Conservation (phyloP, 331 rosid species). For the Quercus tomentella region DNA sequence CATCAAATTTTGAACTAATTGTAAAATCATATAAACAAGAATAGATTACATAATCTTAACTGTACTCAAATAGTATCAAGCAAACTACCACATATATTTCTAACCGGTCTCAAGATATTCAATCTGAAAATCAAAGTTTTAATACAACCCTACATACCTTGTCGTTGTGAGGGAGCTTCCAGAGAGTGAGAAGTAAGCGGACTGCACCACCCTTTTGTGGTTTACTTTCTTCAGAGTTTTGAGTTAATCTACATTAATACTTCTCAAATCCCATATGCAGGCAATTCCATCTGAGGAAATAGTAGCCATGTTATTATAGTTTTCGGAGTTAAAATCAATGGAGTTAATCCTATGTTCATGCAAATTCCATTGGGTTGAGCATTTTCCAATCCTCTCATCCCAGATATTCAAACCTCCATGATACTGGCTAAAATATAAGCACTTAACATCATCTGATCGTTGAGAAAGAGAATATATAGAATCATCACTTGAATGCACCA, state of each 20-base stretch:
- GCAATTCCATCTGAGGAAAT: constrained; percentile 80
- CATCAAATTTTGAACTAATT: background rate
- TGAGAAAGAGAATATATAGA: constrained; percentile 54
- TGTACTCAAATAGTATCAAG: background rate
- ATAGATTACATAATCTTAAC: background rate
- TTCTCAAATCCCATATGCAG: constrained; percentile 92
- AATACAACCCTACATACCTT: constrained; percentile 41
- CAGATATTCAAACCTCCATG: constrained; percentile 55
- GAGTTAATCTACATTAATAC: no score
- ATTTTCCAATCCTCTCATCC: constrained; percentile 41
- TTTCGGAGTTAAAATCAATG: constrained; percentile 53
- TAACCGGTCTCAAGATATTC: background rate
- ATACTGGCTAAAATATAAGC: constrained; percentile 70
- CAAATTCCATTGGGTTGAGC: constrained; percentile 52
- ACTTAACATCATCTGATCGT: constrained; percentile 34
- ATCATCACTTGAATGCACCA: constrained; percentile 42
- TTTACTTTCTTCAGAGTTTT: no score
- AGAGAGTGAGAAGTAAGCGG: background rate
- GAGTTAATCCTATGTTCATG: constrained; percentile 67
- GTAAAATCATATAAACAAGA: background rate
- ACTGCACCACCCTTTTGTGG: no score
- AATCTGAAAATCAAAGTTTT: background rate
- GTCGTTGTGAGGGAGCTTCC: constrained; percentile 72
- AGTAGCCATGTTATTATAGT: constrained; percentile 62
- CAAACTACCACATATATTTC: background rate